These are phyloP conservation scores for Rhizophora apiculata DNA, from an alignment of 345 rosid species.

Conservation along the genomic window DNA sequence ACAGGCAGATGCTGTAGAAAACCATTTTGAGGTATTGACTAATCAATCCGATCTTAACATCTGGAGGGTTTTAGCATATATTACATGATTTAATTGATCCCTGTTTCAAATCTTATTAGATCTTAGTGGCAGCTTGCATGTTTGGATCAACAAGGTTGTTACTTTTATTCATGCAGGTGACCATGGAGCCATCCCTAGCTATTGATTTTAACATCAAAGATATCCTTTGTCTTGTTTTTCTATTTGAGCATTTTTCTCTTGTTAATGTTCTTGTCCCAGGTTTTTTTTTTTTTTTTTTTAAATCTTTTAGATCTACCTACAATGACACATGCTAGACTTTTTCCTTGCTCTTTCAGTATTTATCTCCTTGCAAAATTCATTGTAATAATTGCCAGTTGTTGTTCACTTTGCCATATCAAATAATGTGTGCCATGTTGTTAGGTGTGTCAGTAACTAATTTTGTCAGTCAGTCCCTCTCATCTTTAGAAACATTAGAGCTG, in stretches of 20 bases:
- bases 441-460: not conserved
- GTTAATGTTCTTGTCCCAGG: not conserved
- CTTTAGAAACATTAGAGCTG: no score
- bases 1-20: conserved; percentile 47
- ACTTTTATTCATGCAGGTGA: conserved; percentile 54
- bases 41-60: conserved; percentile 3
- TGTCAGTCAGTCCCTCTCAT: no score
- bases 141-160: conserved; percentile 20
- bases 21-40: conserved; percentile 47
- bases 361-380: not conserved
- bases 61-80: not conserved
- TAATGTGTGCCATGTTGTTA: not conserved
- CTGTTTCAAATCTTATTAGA: not conserved
- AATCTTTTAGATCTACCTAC: not conserved
- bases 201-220: conserved; percentile 80
- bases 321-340: not conserved
- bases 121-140: not conserved
- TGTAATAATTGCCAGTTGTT: not conserved
- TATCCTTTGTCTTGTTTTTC: conserved; percentile 52
- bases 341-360: not conserved
- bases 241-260: conserved; percentile 1
- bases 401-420: not conserved
- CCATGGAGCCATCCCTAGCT: conserved; percentile 70
- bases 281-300: not conserved
- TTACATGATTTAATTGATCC: no score